Base-by-base conservation (phyloP, 2,329 filamentous ascomycete species). In the Hysterium pulicare region DNA sequence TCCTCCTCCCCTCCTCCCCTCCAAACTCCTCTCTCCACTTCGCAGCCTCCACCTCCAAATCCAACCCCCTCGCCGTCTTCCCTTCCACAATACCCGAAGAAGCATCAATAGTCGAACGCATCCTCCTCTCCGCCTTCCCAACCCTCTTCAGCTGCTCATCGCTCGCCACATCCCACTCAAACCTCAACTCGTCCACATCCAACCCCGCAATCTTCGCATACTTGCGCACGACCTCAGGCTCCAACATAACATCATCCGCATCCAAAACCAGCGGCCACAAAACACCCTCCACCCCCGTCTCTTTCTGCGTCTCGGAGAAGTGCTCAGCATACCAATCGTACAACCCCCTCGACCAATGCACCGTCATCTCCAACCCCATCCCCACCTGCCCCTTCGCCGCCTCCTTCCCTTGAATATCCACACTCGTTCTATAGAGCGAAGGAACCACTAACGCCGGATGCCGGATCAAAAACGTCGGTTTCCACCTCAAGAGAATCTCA, bases 361-460 rank as follows among this genome's bases (percentile, higher is more conserved):
- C 26, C 10, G 33, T 43, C 41, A 43, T 43, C 33, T 22, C 17
- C 9, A 38, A 21, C 15, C 33, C 7, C 10, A n/a, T 31, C 28
- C 13, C 28, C 13, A 16, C 28, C 28, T 31, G 28, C 5, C 28
- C 16, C 28, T 16, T 31, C 10, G 23, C 22, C 4, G 17, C 19
- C 36, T 22, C 17, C 23, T 13, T 22, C 4, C 36, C 22, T 13
- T 38, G 10, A 15, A n/a, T 38, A 9, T 43, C 23, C 15, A 43
- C 26, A 21, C 15, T 15, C 11, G 35, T 41, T 13, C 48, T 43
- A 10, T 40, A 37, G 22, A 42, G 43, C 2, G 51, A 51, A 6
- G 49, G 51, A n/a, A 50, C 40, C 38, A 45, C 41, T n/a, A 50
- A 19, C n/a, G 47, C 51, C 10, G 51, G 51, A 24, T 52, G 49